phyloP scores from a whole-genome alignment of 2,329 filamentous ascomycete species.

The Exophiala phaeomuriformis region DNA sequence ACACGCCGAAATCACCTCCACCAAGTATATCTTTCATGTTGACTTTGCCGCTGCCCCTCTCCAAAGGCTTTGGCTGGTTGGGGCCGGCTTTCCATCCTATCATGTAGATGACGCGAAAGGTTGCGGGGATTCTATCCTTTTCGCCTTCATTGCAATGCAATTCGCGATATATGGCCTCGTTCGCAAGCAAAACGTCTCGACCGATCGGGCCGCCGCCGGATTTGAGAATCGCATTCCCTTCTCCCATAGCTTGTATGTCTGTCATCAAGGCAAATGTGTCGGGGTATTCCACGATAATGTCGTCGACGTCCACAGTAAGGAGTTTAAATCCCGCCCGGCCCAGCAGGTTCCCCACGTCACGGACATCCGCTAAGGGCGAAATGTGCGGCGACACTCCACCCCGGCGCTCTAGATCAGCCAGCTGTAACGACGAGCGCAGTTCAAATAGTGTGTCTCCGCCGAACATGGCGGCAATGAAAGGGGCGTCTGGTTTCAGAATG shows the following conservation, averaged over 20 bases:
- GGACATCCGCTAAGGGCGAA: constrained; percentile 83
- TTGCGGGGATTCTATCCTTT: constrained; percentile 62
- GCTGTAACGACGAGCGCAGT: constrained; percentile 82
- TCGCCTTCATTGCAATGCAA: constrained; percentile 67
- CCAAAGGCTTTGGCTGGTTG: constrained; percentile 69
- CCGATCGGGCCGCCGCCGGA: constrained; percentile 63
- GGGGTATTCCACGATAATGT: constrained; percentile 92
- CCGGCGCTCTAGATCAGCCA: constrained; percentile 80
- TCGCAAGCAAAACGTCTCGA: constrained; percentile 77
- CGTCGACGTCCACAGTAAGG: constrained; percentile 92
- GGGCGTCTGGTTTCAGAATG: constrained; percentile 78
- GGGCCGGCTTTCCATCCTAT: constrained; percentile 92
- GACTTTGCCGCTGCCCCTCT: constrained; percentile 75
- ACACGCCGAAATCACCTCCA: constrained; percentile 34
- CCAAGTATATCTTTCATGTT: constrained; percentile 78
- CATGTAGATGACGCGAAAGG: constrained; percentile 95
- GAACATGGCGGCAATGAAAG: constrained; percentile 93
- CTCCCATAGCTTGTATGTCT: constrained; percentile 93
- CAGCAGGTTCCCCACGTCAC: constrained; percentile 81
- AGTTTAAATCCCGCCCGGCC: constrained; percentile 88
- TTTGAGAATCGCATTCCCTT: constrained; percentile 81
- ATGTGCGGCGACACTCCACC: constrained; percentile 90
- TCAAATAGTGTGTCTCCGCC: constrained; percentile 92
- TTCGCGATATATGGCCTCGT: constrained; percentile 78
- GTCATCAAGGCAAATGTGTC: constrained; percentile 84